Evolutionary conservation across 2,329 filamentous ascomycete species (phyloP).

Genomic region (Emmonsia crescens): DNA sequence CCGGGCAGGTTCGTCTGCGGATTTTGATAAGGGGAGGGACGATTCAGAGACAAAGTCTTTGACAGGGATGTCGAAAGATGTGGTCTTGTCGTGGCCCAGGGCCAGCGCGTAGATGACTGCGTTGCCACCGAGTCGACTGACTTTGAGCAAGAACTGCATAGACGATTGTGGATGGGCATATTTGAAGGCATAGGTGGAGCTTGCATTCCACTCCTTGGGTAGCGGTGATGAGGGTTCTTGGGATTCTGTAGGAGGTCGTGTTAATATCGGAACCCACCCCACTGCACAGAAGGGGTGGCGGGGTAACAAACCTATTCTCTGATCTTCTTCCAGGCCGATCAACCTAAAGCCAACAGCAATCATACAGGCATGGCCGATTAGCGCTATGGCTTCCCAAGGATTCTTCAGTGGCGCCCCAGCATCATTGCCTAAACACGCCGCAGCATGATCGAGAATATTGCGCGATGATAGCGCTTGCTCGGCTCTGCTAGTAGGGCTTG

Average conservation of each 20-base stretch:
- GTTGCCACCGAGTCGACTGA: slow-evolving; percentile 71
- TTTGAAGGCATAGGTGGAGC: slow-evolving; percentile 63
- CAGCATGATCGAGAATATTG: slow-evolving; percentile 24
- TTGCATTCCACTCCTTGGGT: slow-evolving; percentile 69
- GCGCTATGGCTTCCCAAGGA: slow-evolving; percentile 68
- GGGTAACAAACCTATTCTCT: slow-evolving; percentile 49
- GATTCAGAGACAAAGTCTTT: slow-evolving; percentile 63
- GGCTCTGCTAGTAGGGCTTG: not conserved
- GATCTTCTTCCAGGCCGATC: slow-evolving; percentile 73
- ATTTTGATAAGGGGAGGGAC: slow-evolving; percentile 42
- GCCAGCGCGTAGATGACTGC: slow-evolving; percentile 74
- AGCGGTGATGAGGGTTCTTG: slow-evolving; percentile 39
- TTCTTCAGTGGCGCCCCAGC: slow-evolving; percentile 24
- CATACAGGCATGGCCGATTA: slow-evolving; percentile 79
- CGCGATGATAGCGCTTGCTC: slow-evolving; percentile 14
- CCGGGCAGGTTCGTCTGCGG: slow-evolving; percentile 18
- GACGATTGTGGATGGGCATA: slow-evolving; percentile 80
- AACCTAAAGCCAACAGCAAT: slow-evolving; percentile 67
- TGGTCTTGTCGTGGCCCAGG: slow-evolving; percentile 68
- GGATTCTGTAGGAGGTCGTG: slow-evolving; percentile 8
- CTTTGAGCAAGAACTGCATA: slow-evolving; percentile 70
- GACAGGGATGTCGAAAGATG: slow-evolving; percentile 61
- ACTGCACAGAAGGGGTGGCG: no score
- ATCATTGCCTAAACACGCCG: slow-evolving; percentile 23
- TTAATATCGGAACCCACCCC: no score